Evolutionary conservation across 192 early-diverging fungal species (phyloP), one percentile per base, ranked within the genome.

Genomic region (Paraglomus occultum): DNA sequence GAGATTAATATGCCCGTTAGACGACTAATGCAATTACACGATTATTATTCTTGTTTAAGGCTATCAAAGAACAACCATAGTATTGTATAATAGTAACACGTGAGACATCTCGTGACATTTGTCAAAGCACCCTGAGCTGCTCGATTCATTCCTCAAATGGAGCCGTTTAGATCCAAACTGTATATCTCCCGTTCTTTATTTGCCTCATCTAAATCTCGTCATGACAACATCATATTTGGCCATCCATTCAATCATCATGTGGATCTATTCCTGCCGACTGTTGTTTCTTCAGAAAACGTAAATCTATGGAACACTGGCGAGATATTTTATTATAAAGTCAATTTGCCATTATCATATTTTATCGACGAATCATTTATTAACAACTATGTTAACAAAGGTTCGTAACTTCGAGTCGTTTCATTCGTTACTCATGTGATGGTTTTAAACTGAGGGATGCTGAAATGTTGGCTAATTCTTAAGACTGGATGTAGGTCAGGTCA

Each of bases 241-340:
- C 78, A 79, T 53, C 78, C 78, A 14, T 76, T 76, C 43, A 79
- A 79, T 51, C 74, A 79, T 20, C 61, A 44, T 15, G 68, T 79
- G 60, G 46, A 51, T 14, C 6, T 62, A 43, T 49, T 71, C 11
- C 50, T 62, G 22, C 69, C 69, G 5, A 53, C 65, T 7, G 14
- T 58, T 61, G 38, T 62, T 14, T n/a, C 15, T n/a, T 40, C 69
- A 23, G 14, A 59, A 51, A 17, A 70, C 22, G 20, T 47, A 8
- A 38, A 12, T 6, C 9, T 22, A 5, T 49, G 8, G 10, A 40
- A 47, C 23, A 14, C 7, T 6, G 23, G 20, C n/a, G 47, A 71
- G 15, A 5, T 54, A 31, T 53, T 70, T 44, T 73, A 52, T 66
- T 57, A 57, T 40, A 38, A 45, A 67, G 55, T 18, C 12, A 22